Evolutionary conservation across 2,329 filamentous ascomycete genomes (phyloP), one percentile per base, ranked within the genome.

Genomic region (Aspergillus terreus): DNA sequence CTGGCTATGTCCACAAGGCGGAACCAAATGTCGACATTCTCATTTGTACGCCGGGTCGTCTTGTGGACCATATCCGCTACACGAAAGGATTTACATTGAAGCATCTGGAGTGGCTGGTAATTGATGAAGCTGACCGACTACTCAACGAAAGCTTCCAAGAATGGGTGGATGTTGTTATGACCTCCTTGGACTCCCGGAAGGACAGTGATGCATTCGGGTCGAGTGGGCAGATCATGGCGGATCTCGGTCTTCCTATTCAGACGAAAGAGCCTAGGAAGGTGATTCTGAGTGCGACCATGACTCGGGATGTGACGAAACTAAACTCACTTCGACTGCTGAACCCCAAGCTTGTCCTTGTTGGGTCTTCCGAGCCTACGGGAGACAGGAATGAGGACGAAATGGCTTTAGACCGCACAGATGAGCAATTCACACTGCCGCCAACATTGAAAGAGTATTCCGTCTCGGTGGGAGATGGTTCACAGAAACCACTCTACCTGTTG

Each of bases 91-190:
- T 97, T 67, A 82, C 79, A 0, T 77, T 97, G 19, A 82, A 87
- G 51, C 80, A 88, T 65, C 77, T 96, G 4, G 83, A 88, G 54
- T 97, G 92, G 91, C 78, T 97, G 0, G 83, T 96, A 2, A 87
- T 96, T 43, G 92, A 97, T 63, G 92, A 97, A 72, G 94, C 92
- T 10, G 92, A 97, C 70, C 90, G 94, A 65, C 76, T 97, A 11
- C 80, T 97, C 5, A 87, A 92, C 41, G 90, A 97, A 68, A 92
- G 88, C 63, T 96, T 94, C 70, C 92, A 96, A 67, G 88, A 92
- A 63, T 96, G 92, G 92, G 77, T 95, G 3, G 82, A 85, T 38
- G 74, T 86, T 0, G 82, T 94, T 6, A 85, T 90, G 62, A 69
- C 70, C 19, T 76, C 76, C 2, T 59, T 82, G 64, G 81, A 85